Base-by-base conservation (phyloP, 2,329 filamentous ascomycete species). In the Xylariaceae sp. region DNA sequence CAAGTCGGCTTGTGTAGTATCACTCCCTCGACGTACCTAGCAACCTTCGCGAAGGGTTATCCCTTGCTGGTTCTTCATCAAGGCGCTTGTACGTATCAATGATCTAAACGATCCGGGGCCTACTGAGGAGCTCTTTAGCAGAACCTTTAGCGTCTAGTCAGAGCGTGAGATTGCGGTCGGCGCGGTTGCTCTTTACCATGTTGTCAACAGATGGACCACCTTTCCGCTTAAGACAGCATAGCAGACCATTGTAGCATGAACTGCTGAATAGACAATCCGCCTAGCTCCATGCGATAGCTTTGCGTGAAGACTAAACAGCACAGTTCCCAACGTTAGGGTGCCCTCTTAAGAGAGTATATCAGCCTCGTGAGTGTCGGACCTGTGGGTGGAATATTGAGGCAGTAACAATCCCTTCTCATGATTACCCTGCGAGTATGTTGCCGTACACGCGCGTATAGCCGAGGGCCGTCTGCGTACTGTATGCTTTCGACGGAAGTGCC, bases 321-420 rank as follows among this genome's bases (percentile, higher is more conserved):
- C 73, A 0, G 80, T 82, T 0, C 77, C 78, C 1, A 82, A 71
- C 0, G 79, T 82, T 2, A 73, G 70, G 43, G 53, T 57, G 7
- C 45, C 58, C 29, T 60, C 53, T 39, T 43, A 8, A 6, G 49
- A 71, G 28, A 82, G 71, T 12, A 74, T 69, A 44, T 73, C 76
- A 24, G 75, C 76, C 0, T 78, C 79, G 49, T 76, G 23, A 82
- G 65, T 8, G 77, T 79, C 0, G 79, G 74, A 0, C 79, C 79
- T 0, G 79, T 82, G 23, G 74, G 75, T 8, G 79, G 79, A 21
- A 82, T 81, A 67, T 82, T 82, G 73, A 82, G 81, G 62, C 76
- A 79, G 64, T 77, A 81, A 9, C 77, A 73, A 54, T 80, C 77
- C 16, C 76, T 73, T 3, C 73, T 61, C 40, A 82, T 77, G 1